Evolutionary conservation across 2,329 filamentous ascomycete species (phyloP), one percentile per base, ranked within the genome.

Genomic region (Trichoderma sp.): DNA sequence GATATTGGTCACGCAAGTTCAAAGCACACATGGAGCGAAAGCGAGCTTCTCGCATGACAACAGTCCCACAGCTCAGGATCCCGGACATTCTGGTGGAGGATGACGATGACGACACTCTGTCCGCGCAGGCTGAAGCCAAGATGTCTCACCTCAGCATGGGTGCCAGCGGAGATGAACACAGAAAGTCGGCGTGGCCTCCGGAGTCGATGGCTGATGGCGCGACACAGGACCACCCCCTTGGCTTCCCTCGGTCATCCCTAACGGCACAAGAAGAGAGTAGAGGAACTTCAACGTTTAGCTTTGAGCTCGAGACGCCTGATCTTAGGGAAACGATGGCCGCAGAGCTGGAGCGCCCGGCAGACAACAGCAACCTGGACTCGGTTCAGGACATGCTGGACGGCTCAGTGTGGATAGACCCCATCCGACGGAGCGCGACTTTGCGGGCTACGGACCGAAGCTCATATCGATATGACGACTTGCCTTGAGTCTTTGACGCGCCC

Each of bases 81-180:
- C 94, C 94, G 0, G 92, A 97, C 73, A 97, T 98, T 67, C 88
- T 91, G 67, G 90, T 97, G 24, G 92, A 97, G 69, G 90, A 94
- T 65, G 89, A 92, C 63, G 75, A 78, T 69, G 64, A 74, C 51
- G 64, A 74, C 54, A 63, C 15, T 67, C 66, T 67, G 65, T 64
- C 45, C 60, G 67, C n/a, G 34, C 68, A 52, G 58, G 52, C 54
- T 56, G 41, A 59, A 39, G 21, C 30, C 19, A 64, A 48, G 59
- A 41, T 39, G 44, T 52, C 41, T 2, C 59, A 51, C 9, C 41
- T 26, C 9, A 21, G 28, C 21, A 7, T 41, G 10, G 67, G 59
- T n/a, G 64, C 71, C 63, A 62, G 57, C 12, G 51, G 41, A 10
- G 50, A 57, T 43, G 47, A 24, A 12, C 64, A 41, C 5, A 55